phyloP scores from a whole-genome alignment of 257 asterid genomes.

The Solanum tarijense region DNA sequence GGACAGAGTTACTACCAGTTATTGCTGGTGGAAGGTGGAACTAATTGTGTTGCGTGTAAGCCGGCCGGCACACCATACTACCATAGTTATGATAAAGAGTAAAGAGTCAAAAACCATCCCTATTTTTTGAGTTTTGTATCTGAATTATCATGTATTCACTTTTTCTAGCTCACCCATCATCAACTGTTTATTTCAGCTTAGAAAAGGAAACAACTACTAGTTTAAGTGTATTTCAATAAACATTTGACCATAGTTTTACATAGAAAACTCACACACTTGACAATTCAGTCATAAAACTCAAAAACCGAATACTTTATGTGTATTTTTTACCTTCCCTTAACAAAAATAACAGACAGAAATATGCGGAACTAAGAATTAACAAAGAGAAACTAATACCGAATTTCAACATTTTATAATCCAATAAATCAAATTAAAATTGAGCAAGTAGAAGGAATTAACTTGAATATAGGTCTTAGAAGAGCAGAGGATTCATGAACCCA shows the following conservation, averaged over 20 bases:
- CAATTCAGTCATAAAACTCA: background rate
- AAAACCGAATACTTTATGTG: background rate
- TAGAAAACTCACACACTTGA: background rate
- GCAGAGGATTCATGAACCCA: slow-evolving; percentile 61
- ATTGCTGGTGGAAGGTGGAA: background rate
- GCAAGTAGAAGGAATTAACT: slow-evolving; percentile 16
- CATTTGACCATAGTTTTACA: background rate
- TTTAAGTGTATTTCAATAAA: background rate
- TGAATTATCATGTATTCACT: background rate
- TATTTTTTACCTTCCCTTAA: background rate
- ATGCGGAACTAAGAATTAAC: background rate
- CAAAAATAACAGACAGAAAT: background rate
- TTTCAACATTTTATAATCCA: background rate
- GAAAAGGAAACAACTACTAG: background rate
- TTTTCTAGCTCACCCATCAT: background rate
- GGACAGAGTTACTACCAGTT: background rate
- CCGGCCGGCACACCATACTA: background rate
- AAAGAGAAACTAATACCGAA: background rate
- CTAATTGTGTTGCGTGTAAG: background rate
- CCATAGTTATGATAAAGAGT: background rate
- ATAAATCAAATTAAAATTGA: background rate
- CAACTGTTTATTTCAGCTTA: background rate
- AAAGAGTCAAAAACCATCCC: background rate
- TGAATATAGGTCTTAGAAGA: slow-evolving; percentile 70
- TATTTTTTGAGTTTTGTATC: background rate